These are phyloP conservation scores for Aureobasidium sp. DNA, from an alignment of 2,329 filamentous ascomycete genomes.

Conservation along the genomic window DNA sequence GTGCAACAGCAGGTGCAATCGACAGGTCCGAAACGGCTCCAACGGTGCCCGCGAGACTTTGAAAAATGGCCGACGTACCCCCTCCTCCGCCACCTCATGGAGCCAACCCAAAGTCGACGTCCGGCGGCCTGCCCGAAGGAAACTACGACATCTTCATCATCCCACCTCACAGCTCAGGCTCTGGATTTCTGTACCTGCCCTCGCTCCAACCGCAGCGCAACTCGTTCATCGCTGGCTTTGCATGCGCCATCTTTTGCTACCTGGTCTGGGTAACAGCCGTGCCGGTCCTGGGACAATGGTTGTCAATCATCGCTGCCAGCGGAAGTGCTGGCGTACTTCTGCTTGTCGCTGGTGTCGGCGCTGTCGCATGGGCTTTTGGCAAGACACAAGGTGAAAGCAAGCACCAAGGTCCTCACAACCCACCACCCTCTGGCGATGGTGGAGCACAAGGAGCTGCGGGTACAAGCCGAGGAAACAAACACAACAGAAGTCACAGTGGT, in stretches of 20 bases:
- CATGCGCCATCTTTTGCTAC: constrained; percentile 63
- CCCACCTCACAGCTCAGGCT: constrained; percentile 79
- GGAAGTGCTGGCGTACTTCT: constrained; percentile 66
- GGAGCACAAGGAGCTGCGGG: neutral
- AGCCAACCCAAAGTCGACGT: constrained; percentile 58
- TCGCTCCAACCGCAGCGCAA: constrained; percentile 78
- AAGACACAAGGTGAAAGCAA: constrained; percentile 49
- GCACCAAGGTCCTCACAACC: constrained; percentile 19
- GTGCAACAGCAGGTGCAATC: neutral
- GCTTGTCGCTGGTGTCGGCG: constrained; percentile 61
- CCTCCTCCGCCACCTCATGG: constrained; percentile 84
- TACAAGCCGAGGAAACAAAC: neutral
- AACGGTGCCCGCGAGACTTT: neutral
- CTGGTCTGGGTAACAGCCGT: constrained; percentile 64
- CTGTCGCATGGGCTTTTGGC: constrained; percentile 70
- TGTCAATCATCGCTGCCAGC: constrained; percentile 58
- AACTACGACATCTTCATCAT: constrained; percentile 98
- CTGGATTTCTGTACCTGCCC: constrained; percentile 88
- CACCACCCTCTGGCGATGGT: constrained; percentile 20
- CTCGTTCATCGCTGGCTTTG: constrained; percentile 83
- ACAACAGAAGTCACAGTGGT: constrained; percentile 15
- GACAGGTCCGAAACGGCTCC: neutral
- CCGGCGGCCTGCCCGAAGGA: constrained; percentile 66
- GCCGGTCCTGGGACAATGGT: constrained; percentile 67
- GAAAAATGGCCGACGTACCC: neutral